Evolutionary conservation across 1,139 yeast genomes (phyloP), one percentile per base, ranked within the genome.

Genomic region (Saccharomyces hybrid): DNA sequence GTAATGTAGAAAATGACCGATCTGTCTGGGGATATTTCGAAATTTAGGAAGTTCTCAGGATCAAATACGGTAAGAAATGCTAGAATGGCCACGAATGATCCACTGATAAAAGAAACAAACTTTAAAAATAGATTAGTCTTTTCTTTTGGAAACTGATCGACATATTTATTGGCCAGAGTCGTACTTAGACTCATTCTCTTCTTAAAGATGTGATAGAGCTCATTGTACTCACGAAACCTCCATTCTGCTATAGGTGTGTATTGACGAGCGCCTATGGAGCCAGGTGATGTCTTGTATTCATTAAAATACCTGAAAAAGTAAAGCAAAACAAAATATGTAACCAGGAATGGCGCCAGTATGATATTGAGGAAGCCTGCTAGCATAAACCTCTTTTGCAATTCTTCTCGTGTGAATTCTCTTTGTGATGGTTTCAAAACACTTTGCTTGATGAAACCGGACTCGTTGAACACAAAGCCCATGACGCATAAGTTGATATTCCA

Each of bases 171-270:
- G 0, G 99, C 96, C 2, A 91, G 83, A 11, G 82, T 86, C 47
- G 82, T 80, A 51, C 97, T 88, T 61, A 88, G 71, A 53, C 84
- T 87, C 48, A 95, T 73, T 52, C 99, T 75, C 62, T 84, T 82
- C 56, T 83, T 83, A 69, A 93, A 93, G 47, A 93, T 77, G 71
- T 93, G 99, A 47, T 89, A 89, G 19, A 93, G 76, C 69, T 93
- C 99, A 68, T 93, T 93, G 68, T 87, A 89, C 67, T 93, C 99
- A 55, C 99, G 77, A 66, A 95, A 80, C 68, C 86, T 88, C 98
- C 99, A 93, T 66, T 88, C 93, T 0, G 98, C 97, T 70, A 82
- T 80, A 0, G 97, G 97, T 0, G 98, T 89, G 66, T 89, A 93
- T 64, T 89, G 96, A 51, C 99, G 76, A 1, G 91, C 84, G 8